Conservation (phyloP, 495 filamentous ascomycete species). For the Penicillium dipodomyicola region DNA sequence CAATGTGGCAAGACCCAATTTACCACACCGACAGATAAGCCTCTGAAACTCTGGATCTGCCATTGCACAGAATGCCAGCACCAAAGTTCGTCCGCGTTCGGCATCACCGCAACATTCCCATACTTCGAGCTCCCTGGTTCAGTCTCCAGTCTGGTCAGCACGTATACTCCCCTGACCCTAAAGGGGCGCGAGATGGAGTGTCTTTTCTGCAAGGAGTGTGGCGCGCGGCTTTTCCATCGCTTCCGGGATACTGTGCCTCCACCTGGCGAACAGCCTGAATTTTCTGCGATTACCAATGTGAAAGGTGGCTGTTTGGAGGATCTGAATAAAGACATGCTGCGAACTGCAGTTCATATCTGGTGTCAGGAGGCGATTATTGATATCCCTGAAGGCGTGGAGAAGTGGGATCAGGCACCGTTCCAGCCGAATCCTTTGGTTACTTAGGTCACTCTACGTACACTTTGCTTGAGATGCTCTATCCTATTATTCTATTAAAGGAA, state of each 20-base stretch:
- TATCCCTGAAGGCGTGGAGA: constrained; percentile 57
- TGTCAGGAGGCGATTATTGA: constrained; percentile 59
- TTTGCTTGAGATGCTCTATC: too few species aligned
- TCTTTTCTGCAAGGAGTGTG: constrained; percentile 61
- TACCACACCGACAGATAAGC: constrained; percentile 50
- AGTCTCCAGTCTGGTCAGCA: constrained; percentile 38
- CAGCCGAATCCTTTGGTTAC: constrained; percentile 15
- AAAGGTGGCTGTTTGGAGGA: constrained; percentile 62
- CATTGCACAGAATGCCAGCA: constrained; percentile 66
- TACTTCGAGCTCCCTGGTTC: constrained; percentile 49
- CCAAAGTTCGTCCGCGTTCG: constrained; percentile 66
- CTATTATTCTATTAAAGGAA: too few species aligned
- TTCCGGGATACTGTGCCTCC: constrained; percentile 45
- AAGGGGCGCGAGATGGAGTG: constrained; percentile 48
- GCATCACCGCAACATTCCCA: constrained; percentile 66
- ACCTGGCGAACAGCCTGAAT: constrained; percentile 18
- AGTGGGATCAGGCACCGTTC: constrained; percentile 25
- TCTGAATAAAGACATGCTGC: constrained; percentile 48
- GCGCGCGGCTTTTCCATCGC: constrained; percentile 55
- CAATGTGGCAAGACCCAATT: constrained; percentile 63
- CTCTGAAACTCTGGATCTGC: constrained; percentile 61
- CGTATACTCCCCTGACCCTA: constrained; percentile 46
- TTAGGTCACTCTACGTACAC: not conserved
- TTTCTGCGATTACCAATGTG: constrained; percentile 46
- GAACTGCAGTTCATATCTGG: constrained; percentile 58